Conservation (phyloP, 306 rosid species). For the Pyrus communis region DNA sequence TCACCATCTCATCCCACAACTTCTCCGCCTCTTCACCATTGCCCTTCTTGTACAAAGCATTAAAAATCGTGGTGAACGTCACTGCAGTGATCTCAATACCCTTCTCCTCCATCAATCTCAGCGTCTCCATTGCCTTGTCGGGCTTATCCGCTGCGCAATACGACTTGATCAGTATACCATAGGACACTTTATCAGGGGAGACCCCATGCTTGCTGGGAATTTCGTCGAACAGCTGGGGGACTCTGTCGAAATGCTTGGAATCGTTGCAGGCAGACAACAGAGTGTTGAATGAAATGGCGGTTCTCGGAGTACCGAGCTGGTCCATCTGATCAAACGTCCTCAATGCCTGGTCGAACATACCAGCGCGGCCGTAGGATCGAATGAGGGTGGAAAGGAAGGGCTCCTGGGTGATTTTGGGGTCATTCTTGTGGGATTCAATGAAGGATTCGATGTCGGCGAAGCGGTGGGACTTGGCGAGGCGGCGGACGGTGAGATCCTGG, state of each 20-base stretch:
- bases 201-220: conserved; percentile 37
- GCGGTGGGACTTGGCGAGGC: conserved; percentile 52
- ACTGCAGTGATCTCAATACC: conserved; percentile 42
- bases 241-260: conserved; percentile 32
- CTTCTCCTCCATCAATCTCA: conserved; percentile 35
- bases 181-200: conserved; percentile 43
- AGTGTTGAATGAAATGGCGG: conserved; percentile 50
- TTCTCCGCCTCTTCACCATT: conserved; percentile 45
- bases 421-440: conserved; percentile 56
- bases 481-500: conserved; percentile 56
- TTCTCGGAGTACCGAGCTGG: conserved; percentile 48
- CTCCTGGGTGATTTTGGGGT: conserved; percentile 48
- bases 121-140: conserved; percentile 30
- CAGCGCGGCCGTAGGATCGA: conserved; percentile 57
- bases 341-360: conserved; percentile 55
- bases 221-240: conserved; percentile 44
- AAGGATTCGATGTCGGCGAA: conserved; percentile 46
- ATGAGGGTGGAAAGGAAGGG: conserved; percentile 50
- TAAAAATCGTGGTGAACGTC: conserved; percentile 41
- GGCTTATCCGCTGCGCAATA: conserved; percentile 34
- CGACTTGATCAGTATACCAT: conserved; percentile 49
- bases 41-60: conserved; percentile 45
- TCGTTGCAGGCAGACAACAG: conserved; percentile 40
- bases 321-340: conserved; percentile 50
- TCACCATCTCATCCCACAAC: conserved; percentile 47